Base-by-base conservation (phyloP, 805 yeast species). In the Starmerella bombicola region DNA sequence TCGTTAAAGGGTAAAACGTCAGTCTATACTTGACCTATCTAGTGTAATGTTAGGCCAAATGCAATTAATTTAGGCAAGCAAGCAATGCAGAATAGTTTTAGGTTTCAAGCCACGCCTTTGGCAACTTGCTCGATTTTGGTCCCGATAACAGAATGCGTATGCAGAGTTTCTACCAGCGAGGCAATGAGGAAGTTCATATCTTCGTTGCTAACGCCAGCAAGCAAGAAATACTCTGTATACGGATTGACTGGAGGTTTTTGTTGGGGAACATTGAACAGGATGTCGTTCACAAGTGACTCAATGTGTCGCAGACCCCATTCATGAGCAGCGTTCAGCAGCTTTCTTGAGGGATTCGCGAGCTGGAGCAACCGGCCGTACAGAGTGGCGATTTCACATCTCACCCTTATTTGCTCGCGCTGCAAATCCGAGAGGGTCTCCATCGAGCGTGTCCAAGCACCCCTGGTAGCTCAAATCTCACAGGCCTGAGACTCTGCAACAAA, bases 231-330 rank as follows among this genome's bases (percentile, higher is more conserved):
- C 32, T 45, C 42, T 12, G 56, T 47, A 41, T 56, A 55, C n/a
- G 54, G 52, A 39, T 55, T 56, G 12, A 42, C 28, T 6, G 55
- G 43, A 3, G 51, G 46, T 31, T 39, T 36, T 8, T 46, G 50
- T 30, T 48, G 36, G 12, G 62, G 61, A 15, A 54, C 33, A 26
- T 55, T 54, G 35, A 38, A 33, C 16, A 49, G 39, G 18, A 58
- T 44, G 47, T 58, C 62, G 22, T 53, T 53, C 19, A 54, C 56
- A 16, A 58, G 38, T 15, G 56, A 34, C 43, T 56, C 58, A 33
- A 58, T 56, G 44, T 54, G 50, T 25, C 55, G 45, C 35, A 58
- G 46, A 12, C 56, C 44, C 62, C 62, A 58, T 40, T 57, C 59
- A 42, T 58, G 62, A 9, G 59, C 57, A 5, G 60, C 62, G 34